Evolutionary conservation across 164 flowering plant genomes (phyloP).

Genomic region (Kingdonia uniflora): DNA sequence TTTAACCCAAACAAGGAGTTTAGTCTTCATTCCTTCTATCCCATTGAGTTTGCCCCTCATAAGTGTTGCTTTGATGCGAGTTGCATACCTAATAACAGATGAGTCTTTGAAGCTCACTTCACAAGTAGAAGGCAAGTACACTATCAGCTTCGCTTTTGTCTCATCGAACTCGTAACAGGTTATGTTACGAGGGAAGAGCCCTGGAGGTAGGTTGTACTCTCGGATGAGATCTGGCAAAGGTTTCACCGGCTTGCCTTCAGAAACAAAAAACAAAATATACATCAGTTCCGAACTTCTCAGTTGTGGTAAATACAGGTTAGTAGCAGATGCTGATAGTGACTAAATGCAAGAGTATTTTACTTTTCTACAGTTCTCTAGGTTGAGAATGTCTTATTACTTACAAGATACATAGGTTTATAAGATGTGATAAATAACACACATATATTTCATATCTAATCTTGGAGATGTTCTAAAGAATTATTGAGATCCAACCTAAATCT

Average conservation of each 20-base stretch:
- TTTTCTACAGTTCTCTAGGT: too few species aligned
- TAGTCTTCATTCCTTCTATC: constrained; percentile 94
- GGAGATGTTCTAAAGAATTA: too few species aligned
- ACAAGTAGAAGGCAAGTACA: constrained; percentile 62
- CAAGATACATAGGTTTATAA: too few species aligned
- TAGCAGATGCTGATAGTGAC: too few species aligned
- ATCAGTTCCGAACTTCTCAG: too few species aligned
- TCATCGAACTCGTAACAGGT: constrained; percentile 80
- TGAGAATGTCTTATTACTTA: too few species aligned
- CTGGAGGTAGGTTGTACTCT: constrained; percentile 32
- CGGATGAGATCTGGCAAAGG: constrained; percentile 26
- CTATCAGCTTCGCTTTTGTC: constrained; percentile 57
- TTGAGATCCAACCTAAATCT: too few species aligned
- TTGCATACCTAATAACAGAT: constrained; percentile 25
- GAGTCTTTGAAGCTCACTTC: constrained; percentile 86
- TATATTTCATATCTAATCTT: too few species aligned
- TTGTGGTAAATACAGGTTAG: too few species aligned
- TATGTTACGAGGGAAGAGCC: constrained; percentile 82
- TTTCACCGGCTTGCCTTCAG: constrained; percentile 65
- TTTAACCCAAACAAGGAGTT: constrained; percentile 86
- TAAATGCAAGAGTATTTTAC: too few species aligned
- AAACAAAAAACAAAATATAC: background rate
- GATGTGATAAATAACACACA: too few species aligned
- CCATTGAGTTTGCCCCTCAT: constrained; percentile 68
- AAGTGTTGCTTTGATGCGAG: constrained; percentile 42